Conservation (phyloP, 2,329 filamentous ascomycete genomes). For the Cladosporium austrohemisphaericum region DNA sequence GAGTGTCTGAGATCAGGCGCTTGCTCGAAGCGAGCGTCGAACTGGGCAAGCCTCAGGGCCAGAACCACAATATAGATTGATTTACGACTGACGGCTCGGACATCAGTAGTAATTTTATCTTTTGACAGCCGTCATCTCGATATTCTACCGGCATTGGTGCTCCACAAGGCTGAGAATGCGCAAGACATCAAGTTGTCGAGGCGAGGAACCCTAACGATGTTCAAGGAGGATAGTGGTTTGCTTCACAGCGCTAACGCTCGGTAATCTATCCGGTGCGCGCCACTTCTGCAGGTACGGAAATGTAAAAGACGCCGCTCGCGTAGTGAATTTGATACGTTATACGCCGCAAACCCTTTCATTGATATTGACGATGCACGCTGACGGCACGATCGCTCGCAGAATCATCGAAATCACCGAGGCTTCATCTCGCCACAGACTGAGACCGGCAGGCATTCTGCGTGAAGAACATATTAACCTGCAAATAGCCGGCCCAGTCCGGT, state of each 20-base stretch:
- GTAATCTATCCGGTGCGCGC: conserved; percentile 9
- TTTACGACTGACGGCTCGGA: too few species aligned
- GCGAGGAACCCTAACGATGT: not conserved
- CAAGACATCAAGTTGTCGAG: not conserved
- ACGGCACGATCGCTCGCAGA: conserved; percentile 4
- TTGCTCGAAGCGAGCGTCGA: conserved; percentile 6
- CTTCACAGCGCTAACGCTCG: conserved; percentile 2
- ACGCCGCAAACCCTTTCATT: too few species aligned
- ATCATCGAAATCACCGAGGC: not conserved
- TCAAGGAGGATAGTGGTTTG: too few species aligned
- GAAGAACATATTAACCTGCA: conserved; percentile 3
- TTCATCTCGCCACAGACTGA: not conserved
- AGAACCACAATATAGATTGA: not conserved
- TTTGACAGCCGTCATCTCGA: too few species aligned
- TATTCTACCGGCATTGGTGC: too few species aligned
- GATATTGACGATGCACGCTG: not conserved
- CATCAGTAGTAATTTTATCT: not conserved
- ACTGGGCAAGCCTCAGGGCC: not conserved
- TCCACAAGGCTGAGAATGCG: not conserved
- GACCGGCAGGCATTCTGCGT: not conserved
- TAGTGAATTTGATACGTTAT: not conserved
- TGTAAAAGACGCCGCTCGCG: conserved; percentile 1
- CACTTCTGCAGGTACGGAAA: conserved; percentile 9
- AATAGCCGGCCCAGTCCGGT: conserved; percentile 9
- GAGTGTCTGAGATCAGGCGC: conserved; percentile 6